Conservation (phyloP, 2,329 filamentous ascomycete genomes). For the Pseudogymnoascus sp. region DNA sequence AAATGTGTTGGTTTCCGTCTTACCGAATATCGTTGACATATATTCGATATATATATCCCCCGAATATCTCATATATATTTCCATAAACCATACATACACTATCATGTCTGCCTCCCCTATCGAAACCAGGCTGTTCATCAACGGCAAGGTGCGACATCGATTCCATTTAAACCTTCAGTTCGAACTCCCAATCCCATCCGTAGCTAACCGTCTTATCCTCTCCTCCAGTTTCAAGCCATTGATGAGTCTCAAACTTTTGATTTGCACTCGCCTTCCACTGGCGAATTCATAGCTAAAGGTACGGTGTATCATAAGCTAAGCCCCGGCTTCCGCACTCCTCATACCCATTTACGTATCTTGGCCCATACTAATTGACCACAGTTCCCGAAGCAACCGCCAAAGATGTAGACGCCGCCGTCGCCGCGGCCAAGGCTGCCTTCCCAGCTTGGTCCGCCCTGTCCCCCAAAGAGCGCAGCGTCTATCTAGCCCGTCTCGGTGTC, state of each 20-base stretch:
- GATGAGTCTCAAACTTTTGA: background rate
- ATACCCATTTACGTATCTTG: background rate
- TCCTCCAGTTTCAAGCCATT: background rate
- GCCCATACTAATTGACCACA: background rate
- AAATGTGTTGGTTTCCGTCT: background rate
- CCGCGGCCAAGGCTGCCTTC: constrained; percentile 41
- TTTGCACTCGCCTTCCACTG: background rate
- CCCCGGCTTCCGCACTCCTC: background rate
- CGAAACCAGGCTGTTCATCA: constrained; percentile 16
- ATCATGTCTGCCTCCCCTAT: background rate
- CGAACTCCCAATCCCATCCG: background rate
- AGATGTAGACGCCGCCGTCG: constrained; percentile 43
- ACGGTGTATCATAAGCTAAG: background rate
- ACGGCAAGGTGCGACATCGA: constrained; percentile 8
- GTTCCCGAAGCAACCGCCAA: constrained; percentile 37
- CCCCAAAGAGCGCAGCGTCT: constrained; percentile 38
- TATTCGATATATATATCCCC: background rate
- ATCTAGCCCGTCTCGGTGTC: constrained; percentile 29
- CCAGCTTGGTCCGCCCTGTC: constrained; percentile 41
- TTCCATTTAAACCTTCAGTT: background rate
- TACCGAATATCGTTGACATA: background rate
- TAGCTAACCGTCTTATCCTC: background rate
- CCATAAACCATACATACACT: background rate
- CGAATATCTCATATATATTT: background rate
- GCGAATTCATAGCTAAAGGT: background rate